Evolutionary conservation across 306 rosid genomes (phyloP).

Genomic region (Begonia masoniana): DNA sequence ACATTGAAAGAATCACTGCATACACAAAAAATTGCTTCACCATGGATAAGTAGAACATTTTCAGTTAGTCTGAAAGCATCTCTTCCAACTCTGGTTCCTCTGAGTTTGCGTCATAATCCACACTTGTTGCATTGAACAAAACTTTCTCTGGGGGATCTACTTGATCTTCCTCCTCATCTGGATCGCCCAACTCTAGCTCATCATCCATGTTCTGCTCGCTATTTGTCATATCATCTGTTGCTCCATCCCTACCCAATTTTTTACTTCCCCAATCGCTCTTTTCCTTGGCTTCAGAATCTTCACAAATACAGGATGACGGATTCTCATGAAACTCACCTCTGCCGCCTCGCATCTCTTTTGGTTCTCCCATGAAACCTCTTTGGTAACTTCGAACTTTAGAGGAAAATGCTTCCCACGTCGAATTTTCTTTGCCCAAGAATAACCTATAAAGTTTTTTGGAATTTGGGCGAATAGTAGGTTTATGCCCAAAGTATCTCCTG

Average conservation of each 20-base stretch:
- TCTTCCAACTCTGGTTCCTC: conserved; percentile 88
- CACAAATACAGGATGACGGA: conserved; percentile 86
- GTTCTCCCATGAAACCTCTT: conserved; percentile 94
- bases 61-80: conserved; percentile 64
- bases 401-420: conserved; percentile 89
- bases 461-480: conserved; percentile 98
- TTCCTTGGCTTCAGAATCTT: conserved; percentile 40
- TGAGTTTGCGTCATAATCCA: conserved; percentile 55
- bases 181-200: conserved; percentile 51
- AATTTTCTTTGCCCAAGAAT: conserved; percentile 54
- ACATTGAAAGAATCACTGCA: no score
- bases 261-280: conserved; percentile 25
- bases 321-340: conserved; percentile 97
- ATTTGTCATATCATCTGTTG: conserved; percentile 24
- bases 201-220: conserved; percentile 38
- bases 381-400: conserved; percentile 59
- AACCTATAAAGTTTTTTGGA: conserved; percentile 73
- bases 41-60: conserved; percentile 2
- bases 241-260: conserved; percentile 41
- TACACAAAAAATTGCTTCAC: neutral
- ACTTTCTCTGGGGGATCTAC: conserved; percentile 42
- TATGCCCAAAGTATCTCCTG: conserved; percentile 96
- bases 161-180: conserved; percentile 49
- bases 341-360: conserved; percentile 82
- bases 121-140: conserved; percentile 31